Percentiles rank a stretch among this genome's conserved stretches.
phyloP scores from a whole-genome alignment of 2,329 filamentous ascomycete genomes.

The Penicillium brasilianum region DNA sequence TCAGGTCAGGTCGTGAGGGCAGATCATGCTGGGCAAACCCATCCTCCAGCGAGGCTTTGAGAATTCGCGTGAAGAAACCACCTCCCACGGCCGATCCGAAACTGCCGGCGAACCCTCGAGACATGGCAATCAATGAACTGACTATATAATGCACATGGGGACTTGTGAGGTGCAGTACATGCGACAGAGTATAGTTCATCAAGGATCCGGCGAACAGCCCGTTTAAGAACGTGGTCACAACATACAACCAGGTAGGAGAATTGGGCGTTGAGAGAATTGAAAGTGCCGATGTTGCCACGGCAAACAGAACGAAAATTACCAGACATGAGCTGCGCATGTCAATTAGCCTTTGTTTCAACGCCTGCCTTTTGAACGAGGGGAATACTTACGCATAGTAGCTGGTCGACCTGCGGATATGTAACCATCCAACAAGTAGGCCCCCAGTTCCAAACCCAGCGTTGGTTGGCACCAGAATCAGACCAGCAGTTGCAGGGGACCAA shows the following conservation, averaged over 20 bases:
- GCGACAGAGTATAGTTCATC: conserved; percentile 81
- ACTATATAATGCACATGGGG: conserved; percentile 73
- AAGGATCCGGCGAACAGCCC: conserved; percentile 74
- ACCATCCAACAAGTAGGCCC: conserved; percentile 71
- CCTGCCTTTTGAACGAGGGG: background rate
- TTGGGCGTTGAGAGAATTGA: conserved; percentile 60
- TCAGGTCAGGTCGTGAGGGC: conserved; percentile 51
- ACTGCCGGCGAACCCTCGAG: conserved; percentile 78
- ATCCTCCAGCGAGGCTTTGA: conserved; percentile 60
- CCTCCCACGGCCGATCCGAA: conserved; percentile 82
- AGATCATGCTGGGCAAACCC: conserved; percentile 59
- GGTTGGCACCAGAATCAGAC: conserved; percentile 78
- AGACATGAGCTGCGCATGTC: conserved; percentile 57
- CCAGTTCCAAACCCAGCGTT: conserved; percentile 79
- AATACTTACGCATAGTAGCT: conserved; percentile 67
- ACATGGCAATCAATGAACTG: conserved; percentile 76
- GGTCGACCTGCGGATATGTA: conserved; percentile 75
- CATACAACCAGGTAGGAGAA: conserved; percentile 59
- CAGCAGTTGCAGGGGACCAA: conserved; percentile 71
- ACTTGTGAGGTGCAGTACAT: conserved; percentile 73
- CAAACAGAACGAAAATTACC: conserved; percentile 66
- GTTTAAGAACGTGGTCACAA: conserved; percentile 69
- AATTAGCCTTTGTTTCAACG: background rate
- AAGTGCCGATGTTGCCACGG: conserved; percentile 62
- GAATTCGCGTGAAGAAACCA: conserved; percentile 70